phyloP scores from a whole-genome alignment of 2,329 filamentous ascomycete genomes.

The Zasmidium cellare region DNA sequence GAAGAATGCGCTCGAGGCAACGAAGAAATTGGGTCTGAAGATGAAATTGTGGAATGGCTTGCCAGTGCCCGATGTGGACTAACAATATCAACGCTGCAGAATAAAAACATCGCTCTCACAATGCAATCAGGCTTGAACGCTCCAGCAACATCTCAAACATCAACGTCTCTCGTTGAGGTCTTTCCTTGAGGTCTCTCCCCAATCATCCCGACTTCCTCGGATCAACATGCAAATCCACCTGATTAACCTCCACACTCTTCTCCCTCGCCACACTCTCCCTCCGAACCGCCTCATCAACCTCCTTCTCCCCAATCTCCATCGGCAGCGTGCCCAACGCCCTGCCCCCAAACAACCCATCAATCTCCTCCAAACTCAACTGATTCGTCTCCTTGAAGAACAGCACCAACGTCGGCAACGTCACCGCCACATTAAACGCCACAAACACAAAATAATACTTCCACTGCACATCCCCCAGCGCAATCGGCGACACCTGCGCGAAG shows the following conservation, averaged over 20 bases:
- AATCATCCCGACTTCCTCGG: background rate
- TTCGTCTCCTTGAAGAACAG: constrained; percentile 58
- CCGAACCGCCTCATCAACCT: constrained; percentile 31
- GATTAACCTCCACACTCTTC: constrained; percentile 15
- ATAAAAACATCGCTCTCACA: no score
- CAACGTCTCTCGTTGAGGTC: no score
- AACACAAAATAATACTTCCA: constrained; percentile 34
- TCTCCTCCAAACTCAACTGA: constrained; percentile 57
- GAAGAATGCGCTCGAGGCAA: constrained; percentile 64
- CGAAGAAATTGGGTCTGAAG: constrained; percentile 65
- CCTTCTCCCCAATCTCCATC: constrained; percentile 42
- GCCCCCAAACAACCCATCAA: constrained; percentile 59
- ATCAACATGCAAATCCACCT: constrained; percentile 5
- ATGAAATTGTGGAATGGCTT: constrained; percentile 75
- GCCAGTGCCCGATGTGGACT: constrained; percentile 70
- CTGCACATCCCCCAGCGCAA: constrained; percentile 26
- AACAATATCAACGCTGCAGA: no score
- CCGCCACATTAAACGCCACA: constrained; percentile 49
- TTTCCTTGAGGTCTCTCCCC: background rate
- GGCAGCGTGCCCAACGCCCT: constrained; percentile 50
- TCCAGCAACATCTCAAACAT: no score
- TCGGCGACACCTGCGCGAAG: constrained; percentile 58
- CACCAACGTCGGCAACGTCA: constrained; percentile 50
- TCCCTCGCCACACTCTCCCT: constrained; percentile 18
- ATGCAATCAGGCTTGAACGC: no score